phyloP scores from a whole-genome alignment of 73 alveolate species.

The Uronychia setigera region DNA sequence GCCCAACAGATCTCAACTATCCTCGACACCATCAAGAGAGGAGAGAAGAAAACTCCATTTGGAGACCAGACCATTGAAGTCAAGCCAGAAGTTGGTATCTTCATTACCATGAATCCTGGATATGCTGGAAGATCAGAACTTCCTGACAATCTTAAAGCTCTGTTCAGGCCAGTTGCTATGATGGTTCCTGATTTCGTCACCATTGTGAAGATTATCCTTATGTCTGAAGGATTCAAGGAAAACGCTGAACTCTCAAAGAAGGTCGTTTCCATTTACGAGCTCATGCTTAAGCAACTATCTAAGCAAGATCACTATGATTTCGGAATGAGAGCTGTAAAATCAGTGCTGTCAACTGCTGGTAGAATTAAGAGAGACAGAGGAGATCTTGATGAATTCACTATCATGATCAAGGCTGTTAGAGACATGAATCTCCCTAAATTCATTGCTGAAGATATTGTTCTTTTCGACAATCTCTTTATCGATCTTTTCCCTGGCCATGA shows the following conservation, averaged over 20 bases:
- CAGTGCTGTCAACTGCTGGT: slow-evolving; percentile 98
- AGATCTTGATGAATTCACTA: slow-evolving; percentile 85
- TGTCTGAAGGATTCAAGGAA: slow-evolving; percentile 94
- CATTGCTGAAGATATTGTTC: slow-evolving; percentile 97
- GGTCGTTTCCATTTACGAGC: slow-evolving; percentile 90
- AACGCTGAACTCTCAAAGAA: slow-evolving; percentile 68
- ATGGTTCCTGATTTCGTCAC: slow-evolving; percentile 99
- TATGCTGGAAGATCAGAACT: slow-evolving; percentile 98
- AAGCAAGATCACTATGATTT: slow-evolving; percentile 99
- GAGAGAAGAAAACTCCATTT: slow-evolving; percentile 78
- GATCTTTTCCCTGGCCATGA: slow-evolving; percentile 98
- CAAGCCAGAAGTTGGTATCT: slow-evolving; percentile 93
- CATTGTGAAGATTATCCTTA: slow-evolving; percentile 97
- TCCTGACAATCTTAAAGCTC: slow-evolving; percentile 96
- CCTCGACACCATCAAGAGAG: slow-evolving; percentile 86
- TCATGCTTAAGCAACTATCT: slow-evolving; percentile 98
- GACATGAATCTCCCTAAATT: slow-evolving; percentile 99
- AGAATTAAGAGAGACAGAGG: slow-evolving; percentile 90
- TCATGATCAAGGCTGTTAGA: slow-evolving; percentile 95
- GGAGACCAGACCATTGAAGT: slow-evolving; percentile 93
- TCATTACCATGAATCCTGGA: slow-evolving; percentile 99
- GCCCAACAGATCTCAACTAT: slow-evolving; percentile 99
- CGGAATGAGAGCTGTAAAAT: slow-evolving; percentile 99
- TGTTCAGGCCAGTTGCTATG: slow-evolving; percentile 99
- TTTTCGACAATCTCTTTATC: slow-evolving; percentile 96